phyloP scores from a whole-genome alignment of 495 filamentous ascomycete genomes.

The Xylaria intraflava region DNA sequence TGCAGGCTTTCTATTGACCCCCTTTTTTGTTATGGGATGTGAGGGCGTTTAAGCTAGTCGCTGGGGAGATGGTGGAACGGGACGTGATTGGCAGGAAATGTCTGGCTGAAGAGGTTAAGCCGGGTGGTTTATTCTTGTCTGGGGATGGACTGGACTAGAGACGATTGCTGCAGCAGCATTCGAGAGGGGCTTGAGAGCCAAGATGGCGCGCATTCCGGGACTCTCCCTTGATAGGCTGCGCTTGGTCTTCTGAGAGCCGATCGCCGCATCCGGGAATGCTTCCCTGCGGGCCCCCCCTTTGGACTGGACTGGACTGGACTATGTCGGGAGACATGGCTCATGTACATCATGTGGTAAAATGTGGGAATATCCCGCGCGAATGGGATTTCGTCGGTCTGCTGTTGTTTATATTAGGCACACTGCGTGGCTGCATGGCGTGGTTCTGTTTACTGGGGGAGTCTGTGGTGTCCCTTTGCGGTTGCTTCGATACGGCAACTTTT shows the following conservation, averaged over 20 bases:
- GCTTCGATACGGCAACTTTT: too few species aligned
- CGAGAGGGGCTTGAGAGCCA: background rate
- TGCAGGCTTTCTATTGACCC: too few species aligned
- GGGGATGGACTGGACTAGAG: too few species aligned
- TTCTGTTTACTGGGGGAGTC: too few species aligned
- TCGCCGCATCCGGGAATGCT: background rate
- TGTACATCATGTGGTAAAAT: too few species aligned
- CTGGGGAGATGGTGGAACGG: too few species aligned
- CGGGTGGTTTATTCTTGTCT: background rate
- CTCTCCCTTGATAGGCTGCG: background rate
- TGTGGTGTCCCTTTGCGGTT: too few species aligned
- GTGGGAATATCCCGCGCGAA: too few species aligned
- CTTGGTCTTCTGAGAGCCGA: background rate
- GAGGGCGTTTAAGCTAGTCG: background rate
- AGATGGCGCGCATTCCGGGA: background rate
- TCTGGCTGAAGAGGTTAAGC: background rate
- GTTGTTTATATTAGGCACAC: too few species aligned
- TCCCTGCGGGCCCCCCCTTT: background rate
- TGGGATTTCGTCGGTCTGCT: too few species aligned
- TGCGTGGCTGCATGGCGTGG: too few species aligned
- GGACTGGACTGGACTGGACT: background rate
- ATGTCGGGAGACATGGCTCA: too few species aligned
- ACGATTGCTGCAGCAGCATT: background rate
- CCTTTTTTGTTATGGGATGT: background rate
- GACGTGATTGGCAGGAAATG: background rate